Conservation (phyloP, 2,329 filamentous ascomycete species). For the Endoconidiophora polonica region DNA sequence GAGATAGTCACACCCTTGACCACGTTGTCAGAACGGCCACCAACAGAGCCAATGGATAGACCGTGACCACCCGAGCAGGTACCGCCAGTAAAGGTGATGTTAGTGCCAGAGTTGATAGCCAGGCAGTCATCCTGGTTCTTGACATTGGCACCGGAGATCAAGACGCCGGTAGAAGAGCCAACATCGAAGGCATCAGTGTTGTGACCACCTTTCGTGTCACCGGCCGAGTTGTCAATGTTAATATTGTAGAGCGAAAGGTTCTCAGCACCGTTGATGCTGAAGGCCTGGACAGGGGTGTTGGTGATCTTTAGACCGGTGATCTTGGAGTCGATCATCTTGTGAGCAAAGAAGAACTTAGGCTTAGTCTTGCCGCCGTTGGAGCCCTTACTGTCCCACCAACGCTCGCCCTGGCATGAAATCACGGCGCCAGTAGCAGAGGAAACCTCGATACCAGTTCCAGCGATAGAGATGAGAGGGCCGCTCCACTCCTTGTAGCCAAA, state of each 20-base stretch:
- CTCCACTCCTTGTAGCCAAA: slow-evolving; percentile 50
- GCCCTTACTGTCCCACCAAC: slow-evolving; percentile 47
- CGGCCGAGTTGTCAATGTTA: slow-evolving; percentile 24
- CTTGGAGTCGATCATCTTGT: slow-evolving; percentile 22
- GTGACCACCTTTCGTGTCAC: slow-evolving; percentile 22
- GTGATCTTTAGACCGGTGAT: slow-evolving; percentile 24
- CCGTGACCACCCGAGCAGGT: slow-evolving; percentile 29
- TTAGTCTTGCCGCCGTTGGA: slow-evolving; percentile 43
- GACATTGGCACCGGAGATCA: slow-evolving; percentile 34
- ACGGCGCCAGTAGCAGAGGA: slow-evolving; percentile 31
- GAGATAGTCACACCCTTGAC: slow-evolving; percentile 34
- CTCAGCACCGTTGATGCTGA: slow-evolving; percentile 23
- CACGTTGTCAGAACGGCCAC: slow-evolving; percentile 32
- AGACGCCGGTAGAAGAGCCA: slow-evolving; percentile 29
- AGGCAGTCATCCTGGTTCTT: slow-evolving; percentile 48
- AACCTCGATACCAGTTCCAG: slow-evolving; percentile 38
- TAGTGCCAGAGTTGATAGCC: slow-evolving; percentile 36
- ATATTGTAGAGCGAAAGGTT: slow-evolving; percentile 22
- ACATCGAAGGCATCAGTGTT: slow-evolving; percentile 47
- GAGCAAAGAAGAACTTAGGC: slow-evolving; percentile 42
- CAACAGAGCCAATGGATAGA: slow-evolving; percentile 28
- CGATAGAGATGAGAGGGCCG: slow-evolving; percentile 45
- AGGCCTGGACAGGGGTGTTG: slow-evolving; percentile 27
- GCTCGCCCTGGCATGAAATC: slow-evolving; percentile 38
- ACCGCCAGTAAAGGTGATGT: slow-evolving; percentile 29